phyloP scores from a whole-genome alignment of 2,329 filamentous ascomycete genomes.

The Botryotinia globosa region DNA sequence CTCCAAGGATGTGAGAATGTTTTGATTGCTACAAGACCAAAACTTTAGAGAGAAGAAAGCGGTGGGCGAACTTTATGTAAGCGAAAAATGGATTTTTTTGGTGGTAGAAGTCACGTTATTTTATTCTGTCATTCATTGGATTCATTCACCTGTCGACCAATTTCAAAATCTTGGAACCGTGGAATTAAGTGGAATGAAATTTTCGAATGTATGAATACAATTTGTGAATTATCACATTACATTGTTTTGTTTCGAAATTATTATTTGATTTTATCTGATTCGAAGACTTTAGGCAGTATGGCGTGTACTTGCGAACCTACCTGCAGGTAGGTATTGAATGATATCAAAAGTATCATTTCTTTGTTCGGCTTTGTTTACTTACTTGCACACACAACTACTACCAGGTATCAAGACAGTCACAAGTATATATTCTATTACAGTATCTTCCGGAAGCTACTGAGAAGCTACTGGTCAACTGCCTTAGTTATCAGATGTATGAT shows the following conservation, averaged over 20 bases:
- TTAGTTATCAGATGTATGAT: not conserved
- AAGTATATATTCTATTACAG: not conserved
- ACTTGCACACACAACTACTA: not conserved
- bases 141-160: not conserved
- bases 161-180: not conserved
- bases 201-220: not conserved
- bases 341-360: not conserved
- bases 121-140: not conserved
- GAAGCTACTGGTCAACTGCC: not conserved
- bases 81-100: slow-evolving; percentile 13
- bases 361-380: not conserved
- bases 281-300: not conserved
- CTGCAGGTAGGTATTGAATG: not conserved
- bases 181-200: not conserved
- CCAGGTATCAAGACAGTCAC: not conserved
- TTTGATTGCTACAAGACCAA: slow-evolving; percentile 32
- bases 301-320: not conserved
- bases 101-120: not conserved
- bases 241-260: not conserved
- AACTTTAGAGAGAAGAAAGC: slow-evolving; percentile 19
- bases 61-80: slow-evolving; percentile 26
- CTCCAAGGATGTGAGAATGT: slow-evolving; percentile 34
- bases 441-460: not conserved
- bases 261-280: not conserved
- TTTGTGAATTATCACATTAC: not conserved